A percentile compares a stretch with the other conserved stretches of the same genome.
Evolutionary conservation across 2,329 filamentous ascomycete species (phyloP).

Genomic region (Pseudocercospora macadamiae): DNA sequence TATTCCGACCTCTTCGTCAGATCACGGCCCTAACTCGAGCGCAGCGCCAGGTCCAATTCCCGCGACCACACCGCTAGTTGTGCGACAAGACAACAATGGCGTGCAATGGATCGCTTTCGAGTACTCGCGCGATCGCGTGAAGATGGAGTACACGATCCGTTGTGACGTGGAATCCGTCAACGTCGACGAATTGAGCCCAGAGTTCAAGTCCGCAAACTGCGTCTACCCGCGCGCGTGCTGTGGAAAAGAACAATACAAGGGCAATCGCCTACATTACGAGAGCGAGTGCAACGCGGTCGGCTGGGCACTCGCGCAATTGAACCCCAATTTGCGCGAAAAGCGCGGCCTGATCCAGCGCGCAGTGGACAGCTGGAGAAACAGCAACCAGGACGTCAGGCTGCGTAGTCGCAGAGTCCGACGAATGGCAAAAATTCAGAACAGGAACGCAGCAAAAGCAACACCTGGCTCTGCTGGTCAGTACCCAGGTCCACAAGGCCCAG

Average conservation of each 20-base stretch:
- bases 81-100: constrained; percentile 91
- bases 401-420: constrained; percentile 88
- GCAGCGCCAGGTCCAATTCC: constrained; percentile 95
- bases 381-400: constrained; percentile 91
- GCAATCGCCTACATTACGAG: constrained; percentile 94
- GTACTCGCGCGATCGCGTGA: constrained; percentile 93
- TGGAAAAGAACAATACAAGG: constrained; percentile 92
- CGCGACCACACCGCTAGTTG: constrained; percentile 90
- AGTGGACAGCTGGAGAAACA: constrained; percentile 98
- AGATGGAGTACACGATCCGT: constrained; percentile 99
- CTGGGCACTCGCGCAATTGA: constrained; percentile 95
- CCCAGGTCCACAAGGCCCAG: constrained; percentile 63
- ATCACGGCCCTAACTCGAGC: constrained; percentile 73
- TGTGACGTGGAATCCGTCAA: constrained; percentile 97
- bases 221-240: constrained; percentile 96
- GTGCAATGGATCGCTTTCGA: constrained; percentile 99
- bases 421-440: constrained; percentile 93
- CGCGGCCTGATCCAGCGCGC: constrained; percentile 93
- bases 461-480: constrained; percentile 55
- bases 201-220: constrained; percentile 98
- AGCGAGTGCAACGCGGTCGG: constrained; percentile 99
- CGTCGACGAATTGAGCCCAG: constrained; percentile 77
- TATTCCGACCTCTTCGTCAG: constrained; percentile 24
- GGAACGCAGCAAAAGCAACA: constrained; percentile 43
- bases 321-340: constrained; percentile 88